Conservation (phyloP, 2,329 filamentous ascomycete genomes). For the Beauveria sp. region DNA sequence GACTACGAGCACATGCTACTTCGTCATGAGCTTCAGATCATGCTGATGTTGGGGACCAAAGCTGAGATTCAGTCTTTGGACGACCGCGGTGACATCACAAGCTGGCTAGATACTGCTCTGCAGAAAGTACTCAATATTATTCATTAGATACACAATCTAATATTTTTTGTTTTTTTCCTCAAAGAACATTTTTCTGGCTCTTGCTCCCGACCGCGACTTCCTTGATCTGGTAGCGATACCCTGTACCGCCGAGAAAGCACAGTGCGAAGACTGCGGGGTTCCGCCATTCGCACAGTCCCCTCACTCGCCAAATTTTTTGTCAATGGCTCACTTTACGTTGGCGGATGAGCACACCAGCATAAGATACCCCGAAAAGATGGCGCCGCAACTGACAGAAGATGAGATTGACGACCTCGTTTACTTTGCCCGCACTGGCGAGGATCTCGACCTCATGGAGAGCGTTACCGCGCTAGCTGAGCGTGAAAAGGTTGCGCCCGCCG, state of each 20-base stretch:
- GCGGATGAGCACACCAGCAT: background rate
- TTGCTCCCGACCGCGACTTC: background rate
- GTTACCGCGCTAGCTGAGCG: conserved; percentile 55
- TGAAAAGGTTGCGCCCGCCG: conserved; percentile 50
- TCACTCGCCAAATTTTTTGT: conserved; percentile 27
- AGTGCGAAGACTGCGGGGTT: conserved; percentile 30
- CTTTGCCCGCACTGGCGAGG: conserved; percentile 71
- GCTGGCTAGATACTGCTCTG: conserved; percentile 43
- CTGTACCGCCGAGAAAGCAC: conserved; percentile 19
- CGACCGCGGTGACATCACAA: conserved; percentile 39
- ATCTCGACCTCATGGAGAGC: conserved; percentile 53
- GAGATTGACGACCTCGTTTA: conserved; percentile 90
- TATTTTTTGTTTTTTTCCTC: background rate
- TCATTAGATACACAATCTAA: background rate
- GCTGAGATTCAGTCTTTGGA: conserved; percentile 71
- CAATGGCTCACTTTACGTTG: background rate
- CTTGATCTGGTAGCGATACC: conserved; percentile 13
- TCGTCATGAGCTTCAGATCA: conserved; percentile 55
- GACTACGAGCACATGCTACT: conserved; percentile 31
- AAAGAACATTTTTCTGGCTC: background rate
- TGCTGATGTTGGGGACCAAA: conserved; percentile 68
- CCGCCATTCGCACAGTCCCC: conserved; percentile 29
- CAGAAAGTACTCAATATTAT: background rate
- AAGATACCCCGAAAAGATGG: conserved; percentile 26
- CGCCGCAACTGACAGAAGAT: conserved; percentile 59